A percentile compares a stretch with the other conserved stretches of the same genome.
Conservation (phyloP, 2,329 filamentous ascomycete genomes). For the Septoria petroselini region DNA sequence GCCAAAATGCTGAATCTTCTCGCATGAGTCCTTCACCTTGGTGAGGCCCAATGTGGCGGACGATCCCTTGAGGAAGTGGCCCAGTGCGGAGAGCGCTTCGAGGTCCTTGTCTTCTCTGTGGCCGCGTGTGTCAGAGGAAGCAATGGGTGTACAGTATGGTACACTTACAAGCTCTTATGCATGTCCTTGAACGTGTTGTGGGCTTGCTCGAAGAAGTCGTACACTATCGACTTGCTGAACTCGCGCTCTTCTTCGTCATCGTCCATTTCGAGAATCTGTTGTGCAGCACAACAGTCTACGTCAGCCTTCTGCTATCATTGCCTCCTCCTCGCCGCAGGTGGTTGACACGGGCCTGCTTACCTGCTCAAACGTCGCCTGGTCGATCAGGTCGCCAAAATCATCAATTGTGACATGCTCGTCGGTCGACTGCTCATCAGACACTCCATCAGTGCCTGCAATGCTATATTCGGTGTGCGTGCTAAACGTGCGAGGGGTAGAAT, state of each 20-base stretch:
- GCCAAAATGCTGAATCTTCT: slow-evolving; percentile 94
- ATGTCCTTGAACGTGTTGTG: slow-evolving; percentile 82
- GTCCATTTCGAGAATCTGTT: slow-evolving; percentile 88
- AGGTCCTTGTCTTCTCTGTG: slow-evolving; percentile 66
- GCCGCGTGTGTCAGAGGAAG: neutral
- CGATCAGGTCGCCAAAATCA: slow-evolving; percentile 73
- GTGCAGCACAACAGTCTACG: neutral
- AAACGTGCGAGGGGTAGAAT: slow-evolving; percentile 9
- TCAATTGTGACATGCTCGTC: slow-evolving; percentile 48
- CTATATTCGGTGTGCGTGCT: slow-evolving; percentile 1
- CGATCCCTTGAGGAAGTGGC: slow-evolving; percentile 96
- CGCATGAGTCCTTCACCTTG: slow-evolving; percentile 88
- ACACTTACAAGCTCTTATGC: slow-evolving; percentile 73
- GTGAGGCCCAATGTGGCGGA: slow-evolving; percentile 88
- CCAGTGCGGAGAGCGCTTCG: slow-evolving; percentile 71
- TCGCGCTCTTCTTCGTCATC: slow-evolving; percentile 80
- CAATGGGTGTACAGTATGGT: neutral
- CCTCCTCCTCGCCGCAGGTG: too few relatives aligned
- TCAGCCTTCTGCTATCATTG: neutral
- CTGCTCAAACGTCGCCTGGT: slow-evolving; percentile 79
- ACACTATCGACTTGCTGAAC: slow-evolving; percentile 85
- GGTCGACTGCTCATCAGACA: slow-evolving; percentile 36
- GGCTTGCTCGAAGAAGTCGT: slow-evolving; percentile 90
- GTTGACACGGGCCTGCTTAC: too few relatives aligned
- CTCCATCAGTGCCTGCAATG: slow-evolving; percentile 28